Conservation (phyloP, 768 basidiomycete genomes). For the Clavaria fumosa region DNA sequence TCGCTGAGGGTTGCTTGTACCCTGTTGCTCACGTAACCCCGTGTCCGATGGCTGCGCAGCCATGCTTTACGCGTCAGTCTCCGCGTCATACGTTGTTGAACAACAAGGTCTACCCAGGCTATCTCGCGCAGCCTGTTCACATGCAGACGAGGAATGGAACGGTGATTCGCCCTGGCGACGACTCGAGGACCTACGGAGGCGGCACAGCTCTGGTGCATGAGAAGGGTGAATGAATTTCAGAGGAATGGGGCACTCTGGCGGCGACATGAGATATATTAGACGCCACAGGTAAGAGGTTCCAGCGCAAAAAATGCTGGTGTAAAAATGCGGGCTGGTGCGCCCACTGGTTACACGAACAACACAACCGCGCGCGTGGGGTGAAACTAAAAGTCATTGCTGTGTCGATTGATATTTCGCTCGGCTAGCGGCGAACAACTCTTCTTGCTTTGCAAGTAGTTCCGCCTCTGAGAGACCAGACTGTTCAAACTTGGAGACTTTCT, state of each 20-base stretch:
- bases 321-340: too few species aligned
- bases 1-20: too few species aligned
- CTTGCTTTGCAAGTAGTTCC: slow-evolving; percentile 77
- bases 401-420: slow-evolving; percentile 61
- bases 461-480: slow-evolving; percentile 83
- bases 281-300: too few species aligned
- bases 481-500: slow-evolving; percentile 82
- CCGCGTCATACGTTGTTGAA: slow-evolving; percentile 73
- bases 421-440: slow-evolving; percentile 85
- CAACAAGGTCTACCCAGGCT: slow-evolving; percentile 60
- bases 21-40: too few species aligned
- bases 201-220: slow-evolving; percentile 9
- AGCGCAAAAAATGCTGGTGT: too few species aligned
- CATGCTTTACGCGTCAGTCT: slow-evolving; percentile 57
- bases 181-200: slow-evolving; percentile 34
- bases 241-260: too few species aligned
- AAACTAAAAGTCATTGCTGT: slow-evolving; percentile 33
- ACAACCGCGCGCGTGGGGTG: too few species aligned
- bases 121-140: slow-evolving; percentile 16
- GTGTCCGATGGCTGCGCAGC: too few species aligned
- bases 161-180: slow-evolving; percentile 45
- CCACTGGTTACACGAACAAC: too few species aligned
- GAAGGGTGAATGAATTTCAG: not conserved
- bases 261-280: too few species aligned
- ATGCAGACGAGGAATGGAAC: slow-evolving; percentile 42